Base-by-base conservation (phyloP, 2,329 filamentous ascomycete species). In the Fragosphaeria purpurea region DNA sequence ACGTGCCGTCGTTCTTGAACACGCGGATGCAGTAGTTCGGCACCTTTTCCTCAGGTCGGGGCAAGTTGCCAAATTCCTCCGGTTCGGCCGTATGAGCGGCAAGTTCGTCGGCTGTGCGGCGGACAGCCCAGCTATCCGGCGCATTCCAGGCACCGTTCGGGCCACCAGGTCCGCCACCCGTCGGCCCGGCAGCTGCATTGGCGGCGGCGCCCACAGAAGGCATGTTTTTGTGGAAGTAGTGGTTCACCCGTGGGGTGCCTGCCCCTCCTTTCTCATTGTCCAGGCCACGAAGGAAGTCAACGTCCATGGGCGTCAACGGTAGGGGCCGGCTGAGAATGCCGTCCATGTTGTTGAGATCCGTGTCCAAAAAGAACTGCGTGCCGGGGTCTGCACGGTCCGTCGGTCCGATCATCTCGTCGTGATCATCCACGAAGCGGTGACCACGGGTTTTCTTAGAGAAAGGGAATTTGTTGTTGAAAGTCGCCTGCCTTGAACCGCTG, bases 111-210 rank as follows among this genome's bases (percentile, higher is more conserved):
- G 78, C 79, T 43, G 75, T 75, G 53, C 82, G 83, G 58, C 86
- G 87, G 32, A 97, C 91, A 47, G 87, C 89, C 93, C 93, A 98
- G 64, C 90, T 96, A 65, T 97, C 91, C 1, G 93, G 91, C 4
- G 90, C 90, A 65, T 94, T 87, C 91, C 91, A 98, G 4, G 80
- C 80, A 2, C 83, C 82, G 50, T 72, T 72, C 3, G 69, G 68
- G 2, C 65, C 64, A n/a, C 53, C 58, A 4, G 58, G 34, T 4
- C 46, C 41, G 13, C 40, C 41, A 1, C 33, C 42, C 39, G 3
- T 31, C n/a, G 10, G 2, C 5, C 12, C 33, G 38, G 30, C 12
- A 4, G 34, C 32, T 3, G 30, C 44, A 32, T n/a, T 32, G 11
- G 9, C 30, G 50, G 43, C 46, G 12, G 39, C 32, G 47, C 44